phyloP scores from a whole-genome alignment of 2,329 filamentous ascomycete species.

The Penicillium sp. region DNA sequence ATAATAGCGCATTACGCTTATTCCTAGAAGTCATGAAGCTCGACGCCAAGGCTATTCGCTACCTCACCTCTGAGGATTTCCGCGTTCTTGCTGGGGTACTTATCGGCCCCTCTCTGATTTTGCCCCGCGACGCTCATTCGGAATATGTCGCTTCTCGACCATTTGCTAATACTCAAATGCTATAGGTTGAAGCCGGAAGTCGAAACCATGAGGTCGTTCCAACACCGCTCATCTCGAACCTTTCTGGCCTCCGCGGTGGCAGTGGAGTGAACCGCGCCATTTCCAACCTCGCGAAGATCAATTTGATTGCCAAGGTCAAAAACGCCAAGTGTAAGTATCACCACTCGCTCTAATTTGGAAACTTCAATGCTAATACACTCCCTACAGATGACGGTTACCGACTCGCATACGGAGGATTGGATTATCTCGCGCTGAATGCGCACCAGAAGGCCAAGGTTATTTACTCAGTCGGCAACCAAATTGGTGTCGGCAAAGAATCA shows the following conservation, averaged over 20 bases:
- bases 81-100: slow-evolving; percentile 84
- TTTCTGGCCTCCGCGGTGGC: slow-evolving; percentile 76
- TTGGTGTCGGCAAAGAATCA: slow-evolving; percentile 96
- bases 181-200: slow-evolving; percentile 85
- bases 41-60: slow-evolving; percentile 89
- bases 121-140: slow-evolving; percentile 23
- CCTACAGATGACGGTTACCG: slow-evolving; percentile 82
- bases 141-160: background rate
- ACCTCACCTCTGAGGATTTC: slow-evolving; percentile 93
- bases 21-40: slow-evolving; percentile 72
- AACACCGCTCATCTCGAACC: slow-evolving; percentile 80
- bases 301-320: slow-evolving; percentile 87
- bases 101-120: slow-evolving; percentile 34
- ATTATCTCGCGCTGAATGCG: slow-evolving; percentile 94
- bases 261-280: slow-evolving; percentile 84
- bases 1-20: slow-evolving; percentile 5
- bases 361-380: slow-evolving; percentile 4
- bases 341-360: background rate
- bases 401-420: slow-evolving; percentile 91
- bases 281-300: slow-evolving; percentile 85
- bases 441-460: slow-evolving; percentile 77
- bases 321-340: slow-evolving; percentile 73
- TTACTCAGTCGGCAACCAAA: slow-evolving; percentile 90
- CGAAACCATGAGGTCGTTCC: slow-evolving; percentile 98
- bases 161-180: slow-evolving; percentile 7